phyloP scores from a whole-genome alignment of 129 eudicot species.

The Logfia minima region DNA sequence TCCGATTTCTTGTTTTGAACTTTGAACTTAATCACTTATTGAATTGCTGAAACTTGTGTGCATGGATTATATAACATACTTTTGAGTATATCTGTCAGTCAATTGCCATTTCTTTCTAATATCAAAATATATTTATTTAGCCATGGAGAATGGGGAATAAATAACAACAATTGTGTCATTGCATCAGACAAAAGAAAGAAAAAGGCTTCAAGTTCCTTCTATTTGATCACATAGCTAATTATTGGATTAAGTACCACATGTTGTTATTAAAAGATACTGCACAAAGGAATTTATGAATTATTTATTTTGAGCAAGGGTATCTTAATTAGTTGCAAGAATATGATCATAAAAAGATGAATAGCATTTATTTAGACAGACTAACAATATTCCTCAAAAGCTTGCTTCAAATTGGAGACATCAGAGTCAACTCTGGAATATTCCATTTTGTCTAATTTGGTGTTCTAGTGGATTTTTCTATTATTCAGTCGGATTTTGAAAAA shows the following conservation, averaged over 20 bases:
- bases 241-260: neutral
- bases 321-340: neutral
- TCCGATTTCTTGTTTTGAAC: slow-evolving; percentile 8
- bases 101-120: slow-evolving; percentile 15
- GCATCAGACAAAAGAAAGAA: neutral
- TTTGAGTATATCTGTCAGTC: too few species aligned
- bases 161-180: neutral
- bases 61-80: slow-evolving; percentile 14
- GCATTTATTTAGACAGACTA: neutral
- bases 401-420: neutral
- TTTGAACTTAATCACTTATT: slow-evolving; percentile 6
- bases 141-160: neutral
- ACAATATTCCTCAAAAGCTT: neutral
- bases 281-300: neutral
- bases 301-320: neutral
- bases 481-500: neutral
- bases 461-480: neutral
- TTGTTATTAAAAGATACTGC: neutral
- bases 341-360: neutral
- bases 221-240: neutral
- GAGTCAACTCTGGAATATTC: neutral
- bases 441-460: neutral
- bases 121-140: neutral
- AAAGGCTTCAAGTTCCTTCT: neutral
- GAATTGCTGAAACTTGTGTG: neutral